Evolutionary conservation across 805 yeast species (phyloP).

Genomic region (Saturnispora bothae): DNA sequence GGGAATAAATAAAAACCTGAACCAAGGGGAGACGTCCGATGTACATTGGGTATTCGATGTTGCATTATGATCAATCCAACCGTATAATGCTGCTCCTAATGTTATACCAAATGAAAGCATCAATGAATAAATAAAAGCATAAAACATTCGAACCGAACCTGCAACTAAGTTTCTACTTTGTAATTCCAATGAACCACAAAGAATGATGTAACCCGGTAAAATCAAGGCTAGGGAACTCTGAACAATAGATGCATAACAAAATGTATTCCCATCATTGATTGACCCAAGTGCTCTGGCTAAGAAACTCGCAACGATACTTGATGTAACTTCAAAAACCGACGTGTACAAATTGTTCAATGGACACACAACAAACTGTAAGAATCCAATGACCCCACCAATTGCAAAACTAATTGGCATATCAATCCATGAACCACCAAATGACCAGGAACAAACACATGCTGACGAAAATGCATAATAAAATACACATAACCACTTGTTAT

Average conservation of each 20-base stretch:
- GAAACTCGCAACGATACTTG: constrained; percentile 81
- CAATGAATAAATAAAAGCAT: constrained; percentile 85
- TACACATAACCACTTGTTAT: constrained; percentile 70
- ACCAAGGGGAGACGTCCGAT: constrained; percentile 44
- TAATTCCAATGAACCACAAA: constrained; percentile 85
- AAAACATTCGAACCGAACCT: constrained; percentile 93
- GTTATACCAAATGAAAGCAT: constrained; percentile 92
- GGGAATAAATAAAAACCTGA: constrained; percentile 69
- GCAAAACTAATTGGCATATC: constrained; percentile 79
- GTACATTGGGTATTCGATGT: constrained; percentile 54
- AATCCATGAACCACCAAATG: constrained; percentile 80
- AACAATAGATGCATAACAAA: constrained; percentile 80
- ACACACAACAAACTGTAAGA: constrained; percentile 67
- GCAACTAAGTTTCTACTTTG: constrained; percentile 88
- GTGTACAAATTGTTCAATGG: constrained; percentile 77
- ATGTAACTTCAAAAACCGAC: constrained; percentile 86
- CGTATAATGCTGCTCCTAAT: constrained; percentile 84
- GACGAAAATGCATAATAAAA: constrained; percentile 73
- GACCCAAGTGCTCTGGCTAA: constrained; percentile 86
- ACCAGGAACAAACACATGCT: constrained; percentile 74
- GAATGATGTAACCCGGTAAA: constrained; percentile 86
- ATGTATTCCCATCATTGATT: constrained; percentile 47
- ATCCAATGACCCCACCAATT: constrained; percentile 75
- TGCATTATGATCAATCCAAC: constrained; percentile 83
- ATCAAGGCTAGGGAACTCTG: constrained; percentile 88